Evolutionary conservation across 2,329 filamentous ascomycete genomes (phyloP), one percentile per base, ranked within the genome.

Genomic region (Epichloe gansuensis): DNA sequence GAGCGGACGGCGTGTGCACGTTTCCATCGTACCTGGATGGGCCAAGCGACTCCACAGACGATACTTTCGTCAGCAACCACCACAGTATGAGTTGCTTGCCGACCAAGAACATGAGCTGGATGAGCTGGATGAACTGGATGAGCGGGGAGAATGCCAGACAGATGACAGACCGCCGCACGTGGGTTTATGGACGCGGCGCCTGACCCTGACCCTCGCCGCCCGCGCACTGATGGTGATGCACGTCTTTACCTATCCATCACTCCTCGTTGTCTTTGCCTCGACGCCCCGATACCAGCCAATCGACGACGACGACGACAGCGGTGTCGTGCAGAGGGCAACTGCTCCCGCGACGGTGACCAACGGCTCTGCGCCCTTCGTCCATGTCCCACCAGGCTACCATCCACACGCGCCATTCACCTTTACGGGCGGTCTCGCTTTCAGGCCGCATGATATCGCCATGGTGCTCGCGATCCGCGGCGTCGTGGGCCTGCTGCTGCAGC

Each of bases 221-320:
- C 82, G 86, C 57, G 84, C 84, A 58, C 74, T 89, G 53, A 75
- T 89, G 47, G 78, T 81, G 17, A 78, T 88, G 57, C 86, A 89
- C 66, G 74, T 88, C 59, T 84, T 82, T 54, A 83, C 85, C 31
- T 90, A 89, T 71, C 85, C 87, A 62, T 78, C 84, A 2, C 76
- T 90, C 44, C 87, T 83, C 71, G 86, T 87, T 55, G 75, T 88
- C 49, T 89, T 90, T 65, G 74, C 90, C 45, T 87, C 86, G 1
- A 85, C 84, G 0, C 82, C 84, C 0, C 81, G 83, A 4, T 80
- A 73, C 55, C 66, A 74, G 58, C 71, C 74, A 0, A 41, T 59
- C 11, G 56, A 64, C 0, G 31, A 8, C 31, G 31, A 31, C 1
- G 31, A 2, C 8, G 31, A 1, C 31, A 31, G 9, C 31, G 31